Conservation (phyloP, 768 basidiomycete species). For the Paxillus rubicundulus region DNA sequence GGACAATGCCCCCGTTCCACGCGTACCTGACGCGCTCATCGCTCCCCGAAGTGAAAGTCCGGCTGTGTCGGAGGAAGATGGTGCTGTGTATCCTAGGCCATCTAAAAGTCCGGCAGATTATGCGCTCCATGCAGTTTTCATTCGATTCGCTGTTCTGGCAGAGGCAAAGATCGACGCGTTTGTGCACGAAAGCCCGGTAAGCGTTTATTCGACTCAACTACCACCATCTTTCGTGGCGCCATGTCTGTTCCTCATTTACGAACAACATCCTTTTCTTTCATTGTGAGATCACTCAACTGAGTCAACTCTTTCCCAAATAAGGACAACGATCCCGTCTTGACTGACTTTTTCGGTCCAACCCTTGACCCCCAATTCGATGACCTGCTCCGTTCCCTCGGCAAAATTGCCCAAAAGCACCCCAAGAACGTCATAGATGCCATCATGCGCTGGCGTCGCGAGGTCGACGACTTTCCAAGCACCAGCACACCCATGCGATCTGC, state of each 20-base stretch:
- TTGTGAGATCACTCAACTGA: not conserved
- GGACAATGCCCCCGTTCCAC: slow-evolving; percentile 74
- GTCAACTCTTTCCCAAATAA: slow-evolving; percentile 25
- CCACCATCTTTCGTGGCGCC: not conserved
- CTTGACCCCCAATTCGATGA: slow-evolving; percentile 81
- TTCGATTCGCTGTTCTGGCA: slow-evolving; percentile 76
- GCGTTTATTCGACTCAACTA: slow-evolving; percentile 25
- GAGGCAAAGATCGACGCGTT: slow-evolving; percentile 80
- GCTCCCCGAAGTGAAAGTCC: slow-evolving; percentile 52
- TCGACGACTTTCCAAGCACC: slow-evolving; percentile 55
- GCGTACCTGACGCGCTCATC: slow-evolving; percentile 63
- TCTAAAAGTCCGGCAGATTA: slow-evolving; percentile 86
- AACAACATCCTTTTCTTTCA: not conserved
- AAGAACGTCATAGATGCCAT: slow-evolving; percentile 85
- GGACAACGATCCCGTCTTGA: slow-evolving; percentile 70
- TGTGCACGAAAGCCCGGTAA: slow-evolving; percentile 63
- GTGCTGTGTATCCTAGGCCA: slow-evolving; percentile 58
- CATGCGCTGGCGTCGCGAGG: slow-evolving; percentile 81
- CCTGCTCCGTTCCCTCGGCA: slow-evolving; percentile 79
- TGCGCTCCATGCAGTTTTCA: slow-evolving; percentile 85
- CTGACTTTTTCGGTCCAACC: slow-evolving; percentile 64
- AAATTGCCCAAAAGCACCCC: slow-evolving; percentile 80
- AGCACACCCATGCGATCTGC: slow-evolving; percentile 20
- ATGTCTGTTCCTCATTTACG: not conserved
- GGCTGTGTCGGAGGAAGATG: slow-evolving; percentile 57